Base-by-base conservation (phyloP, 768 basidiomycete species). In the Suillus ampliporus region DNA sequence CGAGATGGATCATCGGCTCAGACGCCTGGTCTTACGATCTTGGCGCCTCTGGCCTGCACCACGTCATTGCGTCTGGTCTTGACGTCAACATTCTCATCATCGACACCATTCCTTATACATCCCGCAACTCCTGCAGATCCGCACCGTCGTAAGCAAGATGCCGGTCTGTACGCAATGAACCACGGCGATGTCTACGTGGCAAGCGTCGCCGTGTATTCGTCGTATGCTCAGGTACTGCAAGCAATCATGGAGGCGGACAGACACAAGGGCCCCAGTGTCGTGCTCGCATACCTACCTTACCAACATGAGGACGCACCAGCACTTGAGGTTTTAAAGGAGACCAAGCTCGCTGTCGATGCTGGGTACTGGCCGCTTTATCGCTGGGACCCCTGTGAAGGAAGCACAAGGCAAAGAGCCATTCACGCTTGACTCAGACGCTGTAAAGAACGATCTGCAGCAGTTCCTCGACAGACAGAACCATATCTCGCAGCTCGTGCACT, bases 291-390 rank as follows among this genome's bases (percentile, higher is more conserved):
- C 77, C 87, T 99, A 17, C 97, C 97, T 1, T 96, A 97, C 78
- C 83, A 84, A 54, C 79, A 80, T 5, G 96, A 97, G 71, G 81
- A 87, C 61, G 79, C 88, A 0, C 82, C 89, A 0, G 94, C 96
- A 3, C 86, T 99, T 40, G 89, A 96, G 38, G 80, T 99, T n/a
- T 82, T 99, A 61, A 96, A 97, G 80, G 95, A 97, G 80, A 99
- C 96, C 28, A 99, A 99, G 74, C 85, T 95, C 56, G 97, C 97
- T 6, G 92, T 99, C 44, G 96, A 98, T 69, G 85, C 92, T 11
- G 97, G 97, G 3, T 97, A 96, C 78, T 99, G 97, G 97, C 97
- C 97, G 0, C 81, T 99, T 58, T 99, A 99, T 82, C 86, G 97
- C 61, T 99, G 97, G 96, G 90, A 99, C 76, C 97, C 97, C 0